phyloP scores from a whole-genome alignment of 108 stramenopile genomes.

The Skeletonema tropicum region DNA sequence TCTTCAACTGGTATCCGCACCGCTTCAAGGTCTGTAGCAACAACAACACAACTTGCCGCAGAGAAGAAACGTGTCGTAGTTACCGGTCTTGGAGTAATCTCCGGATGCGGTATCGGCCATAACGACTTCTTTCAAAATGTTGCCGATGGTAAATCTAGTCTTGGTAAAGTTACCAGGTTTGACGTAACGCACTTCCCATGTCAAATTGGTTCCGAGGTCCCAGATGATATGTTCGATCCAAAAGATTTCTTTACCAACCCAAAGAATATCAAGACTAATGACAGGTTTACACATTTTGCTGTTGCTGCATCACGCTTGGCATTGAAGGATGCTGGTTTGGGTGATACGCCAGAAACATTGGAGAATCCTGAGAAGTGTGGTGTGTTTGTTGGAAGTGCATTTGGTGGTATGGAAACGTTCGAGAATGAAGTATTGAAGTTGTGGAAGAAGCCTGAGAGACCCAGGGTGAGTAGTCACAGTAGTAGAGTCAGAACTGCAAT shows the following conservation, averaged over 20 bases:
- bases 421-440: conserved; percentile 92
- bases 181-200: conserved; percentile 87
- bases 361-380: conserved; percentile 80
- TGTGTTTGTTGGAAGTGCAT: conserved; percentile 95
- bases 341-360: conserved; percentile 82
- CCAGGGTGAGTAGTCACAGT: conserved; percentile 69
- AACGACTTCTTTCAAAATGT: conserved; percentile 82
- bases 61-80: conserved; percentile 85
- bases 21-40: conserved; percentile 15
- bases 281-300: conserved; percentile 96
- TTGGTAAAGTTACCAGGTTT: conserved; percentile 76
- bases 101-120: conserved; percentile 89
- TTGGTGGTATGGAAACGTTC: conserved; percentile 95
- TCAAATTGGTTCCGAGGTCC: conserved; percentile 88
- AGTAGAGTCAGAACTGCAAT: not conserved
- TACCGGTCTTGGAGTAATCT: conserved; percentile 93
- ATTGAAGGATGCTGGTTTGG: conserved; percentile 82
- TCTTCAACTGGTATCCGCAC: conserved; percentile 17
- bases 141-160: conserved; percentile 75
- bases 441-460: conserved; percentile 75
- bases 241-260: conserved; percentile 83
- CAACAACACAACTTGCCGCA: conserved; percentile 19
- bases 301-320: conserved; percentile 91
- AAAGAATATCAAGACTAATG: conserved; percentile 92
- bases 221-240: conserved; percentile 87